Evolutionary conservation across 108 stramenopile species (phyloP).

Genomic region (Conticribra guillardii): DNA sequence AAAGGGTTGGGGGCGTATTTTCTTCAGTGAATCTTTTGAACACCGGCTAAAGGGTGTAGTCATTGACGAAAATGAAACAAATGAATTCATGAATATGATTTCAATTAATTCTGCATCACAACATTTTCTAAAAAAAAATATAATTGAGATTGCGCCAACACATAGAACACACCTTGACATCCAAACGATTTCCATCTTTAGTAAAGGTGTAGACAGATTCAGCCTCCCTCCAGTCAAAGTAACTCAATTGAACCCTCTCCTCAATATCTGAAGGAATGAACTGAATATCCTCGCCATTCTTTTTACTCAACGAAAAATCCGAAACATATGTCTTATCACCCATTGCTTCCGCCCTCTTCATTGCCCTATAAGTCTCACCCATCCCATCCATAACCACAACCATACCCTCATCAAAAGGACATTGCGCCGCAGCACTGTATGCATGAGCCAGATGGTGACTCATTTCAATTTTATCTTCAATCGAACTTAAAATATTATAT

Average conservation of each 20-base stretch:
- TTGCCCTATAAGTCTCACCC: slow-evolving; percentile 91
- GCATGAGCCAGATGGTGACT: slow-evolving; percentile 97
- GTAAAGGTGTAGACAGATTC: slow-evolving; percentile 89
- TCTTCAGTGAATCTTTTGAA: slow-evolving; percentile 93
- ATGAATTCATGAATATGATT: no score
- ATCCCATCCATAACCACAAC: slow-evolving; percentile 96
- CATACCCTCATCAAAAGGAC: slow-evolving; percentile 82
- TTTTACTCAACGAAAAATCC: slow-evolving; percentile 64
- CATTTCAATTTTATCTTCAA: slow-evolving; percentile 65
- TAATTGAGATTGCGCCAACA: no score
- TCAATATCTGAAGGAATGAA: slow-evolving; percentile 79
- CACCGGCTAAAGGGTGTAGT: slow-evolving; percentile 47
- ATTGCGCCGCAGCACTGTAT: slow-evolving; percentile 85
- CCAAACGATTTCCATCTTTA: slow-evolving; percentile 41
- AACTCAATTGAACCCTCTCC: slow-evolving; percentile 46
- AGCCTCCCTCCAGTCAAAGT: slow-evolving; percentile 91
- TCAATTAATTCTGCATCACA: no score
- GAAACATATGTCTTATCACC: slow-evolving; percentile 71
- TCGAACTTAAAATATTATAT: slow-evolving; percentile 59
- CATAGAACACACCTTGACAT: slow-evolving; percentile 34
- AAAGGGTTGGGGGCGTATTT: slow-evolving; percentile 76
- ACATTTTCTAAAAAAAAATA: no score
- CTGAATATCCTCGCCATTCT: slow-evolving; percentile 49
- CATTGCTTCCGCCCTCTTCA: slow-evolving; percentile 56
- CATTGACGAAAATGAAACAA: slow-evolving; percentile 7